Evolutionary conservation across 441 rosid species (phyloP), one percentile per base, ranked within the genome.

Genomic region (Brassica balearica): DNA sequence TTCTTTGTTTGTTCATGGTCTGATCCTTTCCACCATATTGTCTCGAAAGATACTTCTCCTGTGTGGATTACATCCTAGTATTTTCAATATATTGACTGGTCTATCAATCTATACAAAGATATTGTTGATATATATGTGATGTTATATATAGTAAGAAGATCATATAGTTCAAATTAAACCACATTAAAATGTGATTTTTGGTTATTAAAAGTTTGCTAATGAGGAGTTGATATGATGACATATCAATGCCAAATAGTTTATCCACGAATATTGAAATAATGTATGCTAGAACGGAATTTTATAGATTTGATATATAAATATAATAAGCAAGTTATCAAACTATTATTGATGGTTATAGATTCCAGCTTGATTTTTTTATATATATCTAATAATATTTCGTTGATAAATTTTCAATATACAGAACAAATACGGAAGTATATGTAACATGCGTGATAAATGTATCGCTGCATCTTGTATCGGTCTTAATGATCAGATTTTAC

Each of bases 381-480:
- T 63, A 55, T 61, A 20, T 48, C 41, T 22, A 6, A 69, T 8
- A 5, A n/a, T 5, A 27, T 22, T 5, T 76, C 4, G 6, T 36
- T 19, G 51, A 55, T 71, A 59, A 63, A 20, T 19, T 48, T 75
- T 34, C 56, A 12, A 1, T 34, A 2, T 34, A 63, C 70, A 62
- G 12, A 22, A 68, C 29, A 19, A 19, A 53, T 55, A 63, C 56
- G 46, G 0, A 12, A 65, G 51, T 20, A 36, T 8, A 72, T 58
- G 22, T 78, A 78, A 66, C 17, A 77, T 41, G 76, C 81, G 11
- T 66, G 19, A 8, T 65, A 72, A 71, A 19, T 66, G 53, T 56
- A 77, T 29, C 27, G 77, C 56, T 72, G 69, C 73, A 72, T 78
- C 15, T 15, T 66, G 73, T 72, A 67, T 59, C 77, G 73, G 56